Percentiles rank a stretch among this genome's conserved stretches.
These are phyloP conservation scores for Gryganskiella cystojenkinii DNA, from an alignment of 192 early-diverging fungal species.

Conservation along the genomic window DNA sequence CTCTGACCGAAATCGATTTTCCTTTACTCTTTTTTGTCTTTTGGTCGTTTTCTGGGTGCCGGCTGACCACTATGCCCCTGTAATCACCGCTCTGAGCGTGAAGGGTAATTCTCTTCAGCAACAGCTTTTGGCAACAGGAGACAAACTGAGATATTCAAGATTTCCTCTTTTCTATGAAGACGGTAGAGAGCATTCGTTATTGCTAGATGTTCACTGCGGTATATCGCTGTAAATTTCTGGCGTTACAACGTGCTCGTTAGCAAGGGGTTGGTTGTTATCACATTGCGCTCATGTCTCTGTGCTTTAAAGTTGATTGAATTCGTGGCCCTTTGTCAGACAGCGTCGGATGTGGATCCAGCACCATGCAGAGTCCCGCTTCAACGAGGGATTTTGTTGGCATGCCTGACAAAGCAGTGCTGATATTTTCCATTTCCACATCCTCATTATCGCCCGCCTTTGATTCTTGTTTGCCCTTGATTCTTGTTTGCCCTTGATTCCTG, in stretches of 20 bases:
- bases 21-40: no score
- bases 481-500: no score
- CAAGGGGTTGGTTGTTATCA: slow-evolving; percentile 19
- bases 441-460: no score
- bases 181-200: slow-evolving; percentile 14
- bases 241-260: slow-evolving; percentile 17
- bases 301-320: slow-evolving; percentile 22
- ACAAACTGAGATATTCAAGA: slow-evolving; percentile 1
- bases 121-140: slow-evolving; percentile 22
- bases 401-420: no score
- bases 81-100: no score
- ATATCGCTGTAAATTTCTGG: slow-evolving; percentile 16
- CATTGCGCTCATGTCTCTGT: slow-evolving; percentile 9
- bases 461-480: no score
- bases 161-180: slow-evolving; percentile 8
- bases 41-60: no score
- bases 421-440: no score
- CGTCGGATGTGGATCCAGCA: slow-evolving; percentile 18
- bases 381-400: slow-evolving; percentile 25
- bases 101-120: slow-evolving; percentile 27
- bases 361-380: slow-evolving; percentile 17
- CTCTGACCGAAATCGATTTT: no score
- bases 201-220: slow-evolving; percentile 11
- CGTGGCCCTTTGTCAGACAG: slow-evolving; percentile 18
- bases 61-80: no score